phyloP scores from a whole-genome alignment of 306 rosid species.

The Fagus crenata region DNA sequence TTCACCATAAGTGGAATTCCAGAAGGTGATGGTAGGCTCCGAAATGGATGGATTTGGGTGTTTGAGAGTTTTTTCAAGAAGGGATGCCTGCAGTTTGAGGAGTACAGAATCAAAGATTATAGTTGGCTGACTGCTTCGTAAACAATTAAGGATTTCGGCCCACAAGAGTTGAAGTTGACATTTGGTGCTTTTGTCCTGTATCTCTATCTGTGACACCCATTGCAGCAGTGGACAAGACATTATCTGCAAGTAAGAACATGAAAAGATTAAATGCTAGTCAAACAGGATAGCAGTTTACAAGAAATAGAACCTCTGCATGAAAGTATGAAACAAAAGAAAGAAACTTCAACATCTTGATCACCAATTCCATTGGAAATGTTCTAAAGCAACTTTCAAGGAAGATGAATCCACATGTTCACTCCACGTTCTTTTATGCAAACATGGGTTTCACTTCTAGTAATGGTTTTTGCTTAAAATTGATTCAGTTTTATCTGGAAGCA shows the following conservation, averaged over 20 bases:
- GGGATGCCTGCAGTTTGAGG: constrained; percentile 57
- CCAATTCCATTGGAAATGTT: constrained; percentile 2
- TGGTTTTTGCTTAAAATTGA: no score
- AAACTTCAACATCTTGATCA: constrained; percentile 36
- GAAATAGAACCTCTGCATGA: not conserved
- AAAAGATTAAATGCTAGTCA: constrained; percentile 2
- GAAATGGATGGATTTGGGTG: constrained; percentile 67
- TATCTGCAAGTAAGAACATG: constrained; percentile 42
- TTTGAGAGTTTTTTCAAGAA: constrained; percentile 71
- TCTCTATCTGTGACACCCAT: constrained; percentile 57
- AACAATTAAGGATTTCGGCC: constrained; percentile 55
- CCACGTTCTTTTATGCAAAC: no score
- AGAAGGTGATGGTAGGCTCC: constrained; percentile 61
- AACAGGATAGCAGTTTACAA: constrained; percentile 1
- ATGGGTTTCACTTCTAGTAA: no score
- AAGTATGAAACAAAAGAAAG: constrained; percentile 18
- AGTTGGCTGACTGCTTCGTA: constrained; percentile 60
- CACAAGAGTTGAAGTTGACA: constrained; percentile 52
- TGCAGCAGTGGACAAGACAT: constrained; percentile 60
- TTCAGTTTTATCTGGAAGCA: no score
- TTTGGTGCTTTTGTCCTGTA: constrained; percentile 41
- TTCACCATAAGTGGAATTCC: constrained; percentile 74
- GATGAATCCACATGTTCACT: no score
- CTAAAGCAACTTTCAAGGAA: not conserved
- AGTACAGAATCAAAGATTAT: constrained; percentile 57